Percentiles rank a stretch among this genome's conserved stretches.
Conservation (phyloP, 768 basidiomycete species). For the Lactarius quietus region DNA sequence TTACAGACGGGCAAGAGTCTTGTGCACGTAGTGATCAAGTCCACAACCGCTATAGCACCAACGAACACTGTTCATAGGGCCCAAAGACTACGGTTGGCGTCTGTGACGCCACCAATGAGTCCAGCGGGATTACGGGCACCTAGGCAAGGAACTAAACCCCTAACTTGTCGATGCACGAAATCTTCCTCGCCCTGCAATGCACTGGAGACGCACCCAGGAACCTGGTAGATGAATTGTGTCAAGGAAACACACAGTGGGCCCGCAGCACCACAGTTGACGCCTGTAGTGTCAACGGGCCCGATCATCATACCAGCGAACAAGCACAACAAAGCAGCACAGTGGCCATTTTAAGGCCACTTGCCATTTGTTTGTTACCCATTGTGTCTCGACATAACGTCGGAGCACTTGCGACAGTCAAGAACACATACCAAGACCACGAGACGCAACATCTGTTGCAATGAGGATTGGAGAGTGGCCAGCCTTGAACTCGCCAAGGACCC, state of each 20-base stretch:
- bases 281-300: constrained; percentile 20
- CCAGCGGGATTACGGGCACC: constrained; percentile 26
- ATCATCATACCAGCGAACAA: constrained; percentile 27
- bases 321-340: constrained; percentile 18
- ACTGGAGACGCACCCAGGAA: constrained; percentile 36
- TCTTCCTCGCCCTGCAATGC: constrained; percentile 36
- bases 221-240: constrained; percentile 34
- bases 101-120: constrained; percentile 24
- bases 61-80: constrained; percentile 46
- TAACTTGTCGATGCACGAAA: constrained; percentile 33
- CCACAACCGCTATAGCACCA: constrained; percentile 53
- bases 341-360: constrained; percentile 22
- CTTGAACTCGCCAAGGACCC: constrained; percentile 98
- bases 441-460: constrained; percentile 98
- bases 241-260: constrained; percentile 21
- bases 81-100: constrained; percentile 36
- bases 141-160: constrained; percentile 30
- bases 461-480: constrained; percentile 95
- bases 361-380: constrained; percentile 32
- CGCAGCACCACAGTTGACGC: constrained; percentile 20
- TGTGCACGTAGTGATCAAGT: constrained; percentile 44
- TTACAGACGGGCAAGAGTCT: constrained; percentile 50
- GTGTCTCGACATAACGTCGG: constrained; percentile 33
- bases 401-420: constrained; percentile 48
- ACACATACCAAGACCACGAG: constrained; percentile 98